Conservation (phyloP, 2,329 filamentous ascomycete species). For the Fusarium sp. region DNA sequence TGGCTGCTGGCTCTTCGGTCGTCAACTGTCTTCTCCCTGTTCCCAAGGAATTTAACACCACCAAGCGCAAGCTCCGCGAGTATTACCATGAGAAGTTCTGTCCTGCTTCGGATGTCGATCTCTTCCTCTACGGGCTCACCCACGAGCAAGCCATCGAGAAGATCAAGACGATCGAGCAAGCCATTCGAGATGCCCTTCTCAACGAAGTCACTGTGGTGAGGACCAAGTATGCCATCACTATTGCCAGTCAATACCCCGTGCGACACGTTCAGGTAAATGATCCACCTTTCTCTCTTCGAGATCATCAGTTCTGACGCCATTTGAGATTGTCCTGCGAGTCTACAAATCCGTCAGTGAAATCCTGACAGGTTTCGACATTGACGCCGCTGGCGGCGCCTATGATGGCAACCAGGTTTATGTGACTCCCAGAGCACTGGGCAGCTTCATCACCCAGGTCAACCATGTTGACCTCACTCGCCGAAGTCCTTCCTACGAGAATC, state of each 20-base stretch:
- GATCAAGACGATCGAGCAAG: conserved; percentile 83
- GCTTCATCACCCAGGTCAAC: conserved; percentile 86
- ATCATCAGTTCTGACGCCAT: conserved; percentile 7
- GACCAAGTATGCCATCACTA: conserved; percentile 89
- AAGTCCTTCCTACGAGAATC: conserved; percentile 88
- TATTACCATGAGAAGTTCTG: conserved; percentile 87
- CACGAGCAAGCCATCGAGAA: conserved; percentile 85
- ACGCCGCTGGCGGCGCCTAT: conserved; percentile 84
- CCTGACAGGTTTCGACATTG: conserved; percentile 88
- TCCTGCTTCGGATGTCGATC: conserved; percentile 86
- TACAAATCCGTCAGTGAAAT: conserved; percentile 89
- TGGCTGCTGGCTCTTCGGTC: conserved; percentile 84
- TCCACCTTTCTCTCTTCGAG: neutral
- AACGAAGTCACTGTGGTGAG: conserved; percentile 86
- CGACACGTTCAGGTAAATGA: conserved; percentile 75
- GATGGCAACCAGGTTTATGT: conserved; percentile 84
- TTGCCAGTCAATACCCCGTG: conserved; percentile 84
- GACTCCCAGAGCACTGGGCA: conserved; percentile 79
- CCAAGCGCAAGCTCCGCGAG: conserved; percentile 72
- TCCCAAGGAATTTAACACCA: conserved; percentile 69
- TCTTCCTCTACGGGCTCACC: conserved; percentile 84
- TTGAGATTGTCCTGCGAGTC: conserved; percentile 82
- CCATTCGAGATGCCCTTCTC: conserved; percentile 81
- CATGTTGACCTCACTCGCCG: conserved; percentile 82
- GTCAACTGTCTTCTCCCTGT: conserved; percentile 82